A percentile compares a stretch with the other conserved stretches of the same genome.
Evolutionary conservation across 2,329 filamentous ascomycete species (phyloP).

Genomic region (Neoscytalidium dimidiatum): DNA sequence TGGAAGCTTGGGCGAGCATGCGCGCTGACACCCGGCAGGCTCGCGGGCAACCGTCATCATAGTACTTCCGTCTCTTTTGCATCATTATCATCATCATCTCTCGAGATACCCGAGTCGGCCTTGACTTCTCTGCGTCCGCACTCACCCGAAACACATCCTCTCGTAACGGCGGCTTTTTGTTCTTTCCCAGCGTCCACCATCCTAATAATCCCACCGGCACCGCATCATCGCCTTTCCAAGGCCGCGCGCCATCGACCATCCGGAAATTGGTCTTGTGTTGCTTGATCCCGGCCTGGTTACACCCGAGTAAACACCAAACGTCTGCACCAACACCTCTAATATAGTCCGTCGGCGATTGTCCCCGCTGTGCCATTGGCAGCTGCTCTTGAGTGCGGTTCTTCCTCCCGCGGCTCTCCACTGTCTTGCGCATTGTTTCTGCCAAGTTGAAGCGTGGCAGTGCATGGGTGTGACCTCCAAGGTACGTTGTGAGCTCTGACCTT

Average conservation of each 20-base stretch:
- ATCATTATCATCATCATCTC: not conserved
- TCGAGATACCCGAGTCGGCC: constrained; percentile 3
- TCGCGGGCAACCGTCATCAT: not conserved
- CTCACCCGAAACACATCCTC: not conserved
- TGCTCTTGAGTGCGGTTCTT: not conserved
- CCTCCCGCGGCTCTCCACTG: not conserved
- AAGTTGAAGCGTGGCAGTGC: not conserved
- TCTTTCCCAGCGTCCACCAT: not conserved
- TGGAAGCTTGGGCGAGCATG: constrained; percentile 1
- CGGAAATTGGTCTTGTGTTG: not conserved
- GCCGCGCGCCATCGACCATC: not conserved
- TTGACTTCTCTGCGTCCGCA: not conserved
- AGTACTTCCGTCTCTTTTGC: constrained; percentile 9
- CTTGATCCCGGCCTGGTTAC: constrained; percentile 6
- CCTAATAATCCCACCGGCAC: not conserved
- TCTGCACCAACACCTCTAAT: not conserved
- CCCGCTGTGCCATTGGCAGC: constrained; percentile 2
- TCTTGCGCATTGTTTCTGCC: not conserved
- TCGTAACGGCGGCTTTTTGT: constrained; percentile 8
- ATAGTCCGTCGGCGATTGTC: not conserved
- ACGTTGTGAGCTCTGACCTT: not conserved
- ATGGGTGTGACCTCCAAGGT: not conserved
- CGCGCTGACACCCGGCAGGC: not conserved
- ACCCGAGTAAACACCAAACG: constrained; percentile 13
- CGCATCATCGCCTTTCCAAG: not conserved